Conservation (phyloP, 2,329 filamentous ascomycete genomes). For the Talaromyces funiculosus region DNA sequence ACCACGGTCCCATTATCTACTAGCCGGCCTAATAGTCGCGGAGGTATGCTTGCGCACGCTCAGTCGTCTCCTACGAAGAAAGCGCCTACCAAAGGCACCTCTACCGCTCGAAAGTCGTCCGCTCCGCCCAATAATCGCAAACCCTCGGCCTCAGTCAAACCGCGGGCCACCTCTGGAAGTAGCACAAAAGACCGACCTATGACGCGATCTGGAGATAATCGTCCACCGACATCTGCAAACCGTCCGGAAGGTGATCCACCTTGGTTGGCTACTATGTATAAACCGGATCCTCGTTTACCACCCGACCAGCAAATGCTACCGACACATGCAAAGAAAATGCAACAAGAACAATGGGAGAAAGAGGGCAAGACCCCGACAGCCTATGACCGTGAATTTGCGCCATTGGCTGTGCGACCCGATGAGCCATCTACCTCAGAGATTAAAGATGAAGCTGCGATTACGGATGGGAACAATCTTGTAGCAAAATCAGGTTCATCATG, state of each 20-base stretch:
- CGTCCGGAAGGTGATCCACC: constrained; percentile 90
- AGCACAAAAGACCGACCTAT: constrained; percentile 49
- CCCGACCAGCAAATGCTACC: constrained; percentile 94
- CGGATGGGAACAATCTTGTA: constrained; percentile 1
- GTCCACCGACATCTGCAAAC: constrained; percentile 52
- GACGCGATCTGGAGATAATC: constrained; percentile 55
- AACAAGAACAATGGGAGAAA: constrained; percentile 92
- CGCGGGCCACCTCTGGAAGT: constrained; percentile 30
- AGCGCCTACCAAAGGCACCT: constrained; percentile 20
- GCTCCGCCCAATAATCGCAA: constrained; percentile 37
- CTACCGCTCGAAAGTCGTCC: constrained; percentile 34
- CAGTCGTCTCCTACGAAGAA: constrained; percentile 30
- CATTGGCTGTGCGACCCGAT: constrained; percentile 53
- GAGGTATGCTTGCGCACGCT: constrained; percentile 19
- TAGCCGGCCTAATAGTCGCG: constrained; percentile 28
- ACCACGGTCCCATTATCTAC: constrained; percentile 18
- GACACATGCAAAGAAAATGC: constrained; percentile 82
- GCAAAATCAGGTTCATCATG: constrained; percentile 15
- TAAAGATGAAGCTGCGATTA: constrained; percentile 12
- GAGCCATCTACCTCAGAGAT: constrained; percentile 22
- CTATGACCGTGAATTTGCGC: constrained; percentile 83
- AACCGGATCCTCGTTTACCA: constrained; percentile 86
- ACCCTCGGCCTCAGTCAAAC: constrained; percentile 28
- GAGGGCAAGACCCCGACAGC: constrained; percentile 79
- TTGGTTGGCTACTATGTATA: constrained; percentile 92